phyloP scores from a whole-genome alignment of 1,284 basidiomycete species.

The Thecaphora thlaspeos region DNA sequence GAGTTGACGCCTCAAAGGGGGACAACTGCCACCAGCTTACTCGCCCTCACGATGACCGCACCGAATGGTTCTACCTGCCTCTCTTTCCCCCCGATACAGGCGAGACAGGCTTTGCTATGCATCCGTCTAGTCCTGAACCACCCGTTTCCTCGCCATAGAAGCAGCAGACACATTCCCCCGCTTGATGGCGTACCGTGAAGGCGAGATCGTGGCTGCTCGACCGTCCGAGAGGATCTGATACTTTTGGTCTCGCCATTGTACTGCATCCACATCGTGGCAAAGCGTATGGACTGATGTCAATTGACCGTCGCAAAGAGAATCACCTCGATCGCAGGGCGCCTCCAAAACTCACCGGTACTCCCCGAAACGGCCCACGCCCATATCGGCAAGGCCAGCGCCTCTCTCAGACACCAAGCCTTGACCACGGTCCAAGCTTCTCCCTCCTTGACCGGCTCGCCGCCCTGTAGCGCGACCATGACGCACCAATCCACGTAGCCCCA shows the following conservation, averaged over 20 bases:
- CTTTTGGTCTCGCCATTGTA: slow-evolving; percentile 30
- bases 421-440: slow-evolving; percentile 12
- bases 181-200: slow-evolving; percentile 2
- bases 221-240: slow-evolving; percentile 28
- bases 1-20: no score
- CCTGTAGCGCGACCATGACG: slow-evolving; percentile 21
- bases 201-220: slow-evolving; percentile 20
- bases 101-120: no score
- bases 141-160: no score
- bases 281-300: no score
- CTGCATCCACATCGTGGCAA: slow-evolving; percentile 1
- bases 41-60: no score
- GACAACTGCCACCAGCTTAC: no score
- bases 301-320: background rate
- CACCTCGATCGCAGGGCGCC: background rate
- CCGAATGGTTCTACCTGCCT: no score
- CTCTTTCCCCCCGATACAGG: no score
- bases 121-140: no score
- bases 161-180: no score
- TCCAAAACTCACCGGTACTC: slow-evolving; percentile 13
- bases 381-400: slow-evolving; percentile 52
- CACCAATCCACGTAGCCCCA: slow-evolving; percentile 25
- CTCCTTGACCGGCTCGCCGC: slow-evolving; percentile 13
- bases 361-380: slow-evolving; percentile 54
- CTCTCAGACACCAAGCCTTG: slow-evolving; percentile 46